Conservation (phyloP, 2,329 filamentous ascomycete species). For the Cladosporium sp. region DNA sequence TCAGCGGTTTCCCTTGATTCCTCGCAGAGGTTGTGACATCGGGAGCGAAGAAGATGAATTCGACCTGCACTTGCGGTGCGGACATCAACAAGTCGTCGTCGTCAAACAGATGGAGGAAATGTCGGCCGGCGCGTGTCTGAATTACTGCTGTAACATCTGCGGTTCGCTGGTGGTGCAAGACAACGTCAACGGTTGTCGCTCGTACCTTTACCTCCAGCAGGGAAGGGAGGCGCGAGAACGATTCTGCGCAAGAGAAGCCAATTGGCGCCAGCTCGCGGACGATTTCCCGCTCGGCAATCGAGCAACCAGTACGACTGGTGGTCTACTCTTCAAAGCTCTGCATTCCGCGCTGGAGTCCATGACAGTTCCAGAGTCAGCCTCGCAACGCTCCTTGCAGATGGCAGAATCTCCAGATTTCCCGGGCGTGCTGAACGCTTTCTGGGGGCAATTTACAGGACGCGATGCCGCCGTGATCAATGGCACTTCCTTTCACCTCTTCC, state of each 20-base stretch:
- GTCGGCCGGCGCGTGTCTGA: background rate
- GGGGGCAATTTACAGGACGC: background rate
- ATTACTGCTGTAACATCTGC: background rate
- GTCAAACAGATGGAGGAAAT: background rate
- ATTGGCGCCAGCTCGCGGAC: background rate
- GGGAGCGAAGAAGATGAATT: background rate
- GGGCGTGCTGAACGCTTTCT: background rate
- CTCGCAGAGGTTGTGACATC: background rate
- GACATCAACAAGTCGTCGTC: background rate
- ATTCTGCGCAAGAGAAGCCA: background rate
- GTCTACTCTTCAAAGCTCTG: background rate
- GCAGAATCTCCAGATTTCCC: background rate
- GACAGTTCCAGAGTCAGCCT: background rate
- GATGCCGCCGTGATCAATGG: background rate
- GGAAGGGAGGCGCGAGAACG: background rate
- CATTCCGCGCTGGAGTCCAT: background rate
- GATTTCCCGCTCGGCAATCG: background rate
- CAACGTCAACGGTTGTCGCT: background rate
- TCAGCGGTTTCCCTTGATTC: background rate
- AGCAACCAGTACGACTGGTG: background rate
- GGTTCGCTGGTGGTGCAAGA: background rate
- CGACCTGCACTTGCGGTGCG: background rate
- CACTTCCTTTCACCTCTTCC: background rate
- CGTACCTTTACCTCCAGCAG: background rate
- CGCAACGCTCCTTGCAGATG: background rate